Evolutionary conservation across 495 filamentous ascomycete species (phyloP).

Genomic region (Aspergillus hancockii): DNA sequence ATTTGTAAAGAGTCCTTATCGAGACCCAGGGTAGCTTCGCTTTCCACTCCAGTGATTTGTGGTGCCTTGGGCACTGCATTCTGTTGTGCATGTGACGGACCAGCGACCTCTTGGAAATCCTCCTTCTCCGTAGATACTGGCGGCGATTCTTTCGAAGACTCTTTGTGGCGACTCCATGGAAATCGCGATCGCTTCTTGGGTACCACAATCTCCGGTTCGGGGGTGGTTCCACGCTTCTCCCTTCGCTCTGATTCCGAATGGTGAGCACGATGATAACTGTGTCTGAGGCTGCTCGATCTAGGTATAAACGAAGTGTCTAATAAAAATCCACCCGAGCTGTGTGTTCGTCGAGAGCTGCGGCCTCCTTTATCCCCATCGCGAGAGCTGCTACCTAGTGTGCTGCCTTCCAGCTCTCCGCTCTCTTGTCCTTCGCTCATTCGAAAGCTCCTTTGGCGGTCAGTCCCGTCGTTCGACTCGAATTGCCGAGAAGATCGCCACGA

Average conservation of each 20-base stretch:
- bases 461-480: conserved; percentile 20
- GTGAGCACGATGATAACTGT: conserved; percentile 27
- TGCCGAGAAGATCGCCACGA: conserved; percentile 11
- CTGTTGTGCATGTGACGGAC: conserved; percentile 2
- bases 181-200: conserved; percentile 45
- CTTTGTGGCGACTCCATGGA: conserved; percentile 39
- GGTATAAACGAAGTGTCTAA: conserved; percentile 41
- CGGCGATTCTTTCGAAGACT: conserved; percentile 24
- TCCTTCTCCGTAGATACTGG: conserved; percentile 11
- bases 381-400: conserved; percentile 42
- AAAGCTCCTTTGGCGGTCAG: conserved; percentile 19
- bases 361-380: conserved; percentile 36
- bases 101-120: neutral
- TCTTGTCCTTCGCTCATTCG: conserved; percentile 35
- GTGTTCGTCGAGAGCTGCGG: conserved; percentile 32
- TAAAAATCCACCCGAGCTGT: conserved; percentile 48
- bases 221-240: conserved; percentile 32
- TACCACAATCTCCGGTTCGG: conserved; percentile 33
- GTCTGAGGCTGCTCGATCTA: conserved; percentile 29
- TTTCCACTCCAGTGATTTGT: conserved; percentile 11
- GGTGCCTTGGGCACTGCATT: conserved; percentile 12
- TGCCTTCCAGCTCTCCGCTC: conserved; percentile 44
- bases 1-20: conserved; percentile 83
- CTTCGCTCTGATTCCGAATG: conserved; percentile 29
- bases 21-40: conserved; percentile 36